These are phyloP conservation scores for Diplodia intermedia DNA, from an alignment of 2,329 filamentous ascomycete genomes.

Conservation along the genomic window DNA sequence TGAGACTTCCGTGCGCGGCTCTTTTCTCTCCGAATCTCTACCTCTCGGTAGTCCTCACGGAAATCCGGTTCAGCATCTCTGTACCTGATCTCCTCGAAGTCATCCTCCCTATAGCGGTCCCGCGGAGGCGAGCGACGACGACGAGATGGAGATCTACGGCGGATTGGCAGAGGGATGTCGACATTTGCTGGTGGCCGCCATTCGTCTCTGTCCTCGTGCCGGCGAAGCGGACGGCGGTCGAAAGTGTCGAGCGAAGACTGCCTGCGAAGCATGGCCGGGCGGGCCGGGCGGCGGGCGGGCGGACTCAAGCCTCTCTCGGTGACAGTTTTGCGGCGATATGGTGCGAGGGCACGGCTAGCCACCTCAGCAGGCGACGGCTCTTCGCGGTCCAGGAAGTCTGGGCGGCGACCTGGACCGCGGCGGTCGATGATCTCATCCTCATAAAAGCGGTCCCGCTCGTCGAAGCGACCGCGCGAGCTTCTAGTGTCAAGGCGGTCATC, in stretches of 20 bases:
- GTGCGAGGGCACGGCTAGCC: slow-evolving; percentile 60
- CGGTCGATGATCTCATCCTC: slow-evolving; percentile 61
- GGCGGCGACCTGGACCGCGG: slow-evolving; percentile 45
- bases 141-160: slow-evolving; percentile 62
- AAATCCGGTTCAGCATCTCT: slow-evolving; percentile 42
- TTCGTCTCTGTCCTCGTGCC: slow-evolving; percentile 64
- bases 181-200: slow-evolving; percentile 72
- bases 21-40: slow-evolving; percentile 56
- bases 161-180: slow-evolving; percentile 69
- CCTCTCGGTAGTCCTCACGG: slow-evolving; percentile 56
- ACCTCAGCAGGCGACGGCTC: slow-evolving; percentile 56
- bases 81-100: slow-evolving; percentile 67
- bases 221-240: slow-evolving; percentile 72
- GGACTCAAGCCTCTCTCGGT: slow-evolving; percentile 62
- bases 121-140: slow-evolving; percentile 56
- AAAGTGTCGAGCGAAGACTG: slow-evolving; percentile 92
- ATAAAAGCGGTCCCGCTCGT: slow-evolving; percentile 61
- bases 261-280: slow-evolving; percentile 75
- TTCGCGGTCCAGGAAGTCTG: slow-evolving; percentile 53
- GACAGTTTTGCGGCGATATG: slow-evolving; percentile 65
- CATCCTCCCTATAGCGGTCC: slow-evolving; percentile 69
- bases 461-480: slow-evolving; percentile 50
- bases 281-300: slow-evolving; percentile 61
- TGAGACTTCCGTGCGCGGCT: slow-evolving; percentile 39
- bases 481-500: slow-evolving; percentile 53